These are phyloP conservation scores for Ustilago curta DNA, from an alignment of 1,284 basidiomycete genomes.

Conservation along the genomic window DNA sequence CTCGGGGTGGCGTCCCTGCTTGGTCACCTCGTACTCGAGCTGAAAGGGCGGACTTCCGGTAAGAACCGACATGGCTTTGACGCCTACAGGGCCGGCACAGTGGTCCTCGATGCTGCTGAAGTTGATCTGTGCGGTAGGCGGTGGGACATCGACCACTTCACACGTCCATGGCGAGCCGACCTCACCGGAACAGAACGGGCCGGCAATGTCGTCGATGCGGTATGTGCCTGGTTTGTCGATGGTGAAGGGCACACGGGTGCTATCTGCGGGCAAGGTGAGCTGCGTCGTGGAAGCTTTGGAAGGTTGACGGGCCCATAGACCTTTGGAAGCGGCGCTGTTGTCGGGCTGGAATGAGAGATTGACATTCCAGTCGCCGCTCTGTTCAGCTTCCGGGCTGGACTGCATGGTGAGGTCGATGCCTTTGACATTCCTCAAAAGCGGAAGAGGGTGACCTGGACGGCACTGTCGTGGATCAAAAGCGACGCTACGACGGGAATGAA, in stretches of 20 bases:
- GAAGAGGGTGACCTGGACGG: constrained; percentile 78
- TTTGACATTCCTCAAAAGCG: constrained; percentile 75
- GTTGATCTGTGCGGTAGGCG: constrained; percentile 83
- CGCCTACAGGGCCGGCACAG: constrained; percentile 93
- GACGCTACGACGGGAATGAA: constrained; percentile 81
- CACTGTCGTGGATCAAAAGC: constrained; percentile 78
- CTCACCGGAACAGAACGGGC: constrained; percentile 75
- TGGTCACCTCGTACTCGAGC: constrained; percentile 82
- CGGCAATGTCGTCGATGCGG: constrained; percentile 78
- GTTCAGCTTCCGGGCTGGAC: constrained; percentile 22
- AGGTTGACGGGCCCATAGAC: constrained; percentile 36
- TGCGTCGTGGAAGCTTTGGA: constrained; percentile 37
- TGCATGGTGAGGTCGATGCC: constrained; percentile 41
- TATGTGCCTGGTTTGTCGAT: constrained; percentile 80
- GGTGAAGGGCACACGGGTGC: constrained; percentile 20
- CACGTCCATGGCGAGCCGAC: constrained; percentile 63
- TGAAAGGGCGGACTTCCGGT: constrained; percentile 91
- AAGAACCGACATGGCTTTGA: constrained; percentile 85
- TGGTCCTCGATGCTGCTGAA: constrained; percentile 85
- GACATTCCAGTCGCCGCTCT: constrained; percentile 41
- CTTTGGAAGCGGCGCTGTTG: constrained; percentile 42
- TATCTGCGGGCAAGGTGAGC: constrained; percentile 31
- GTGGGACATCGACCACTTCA: constrained; percentile 72
- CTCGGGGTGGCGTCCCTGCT: constrained; percentile 69
- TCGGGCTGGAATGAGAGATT: constrained; percentile 48